Evolutionary conservation across 805 yeast species (phyloP).

Genomic region (Tanozyma kutaoensis): DNA sequence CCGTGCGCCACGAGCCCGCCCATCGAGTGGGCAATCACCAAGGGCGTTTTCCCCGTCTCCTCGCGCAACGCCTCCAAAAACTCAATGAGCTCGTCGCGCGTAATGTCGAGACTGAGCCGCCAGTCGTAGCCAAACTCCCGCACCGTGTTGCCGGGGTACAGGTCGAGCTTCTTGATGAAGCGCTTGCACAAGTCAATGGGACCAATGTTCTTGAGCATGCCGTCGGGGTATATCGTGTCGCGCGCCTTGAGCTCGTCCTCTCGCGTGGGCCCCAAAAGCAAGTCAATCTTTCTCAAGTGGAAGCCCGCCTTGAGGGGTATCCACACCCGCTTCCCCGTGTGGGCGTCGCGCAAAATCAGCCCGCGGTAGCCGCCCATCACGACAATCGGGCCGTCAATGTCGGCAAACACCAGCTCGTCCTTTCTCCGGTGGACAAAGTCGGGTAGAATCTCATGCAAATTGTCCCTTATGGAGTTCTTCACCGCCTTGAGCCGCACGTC

Average conservation of each 20-base stretch:
- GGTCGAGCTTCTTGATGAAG: conserved; percentile 37
- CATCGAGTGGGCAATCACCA: conserved; percentile 86
- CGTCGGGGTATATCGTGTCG: conserved; percentile 51
- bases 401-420: conserved; percentile 36
- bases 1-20: conserved; percentile 84
- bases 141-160: conserved; percentile 47
- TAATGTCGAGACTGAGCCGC: conserved; percentile 59
- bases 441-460: conserved; percentile 27
- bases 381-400: conserved; percentile 65
- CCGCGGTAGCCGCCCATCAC: conserved; percentile 88
- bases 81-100: conserved; percentile 37
- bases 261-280: conserved; percentile 58
- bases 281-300: conserved; percentile 53
- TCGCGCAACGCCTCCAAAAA: conserved; percentile 28
- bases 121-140: conserved; percentile 88
- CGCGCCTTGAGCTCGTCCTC: conserved; percentile 53
- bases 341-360: conserved; percentile 52
- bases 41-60: conserved; percentile 41
- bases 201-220: conserved; percentile 70
- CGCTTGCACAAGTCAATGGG: conserved; percentile 70
- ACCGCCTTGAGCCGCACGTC: conserved; percentile 62
- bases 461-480: conserved; percentile 44
- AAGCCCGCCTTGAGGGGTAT: conserved; percentile 80
- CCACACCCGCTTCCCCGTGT: conserved; percentile 64
- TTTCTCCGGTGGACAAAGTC: conserved; percentile 10